These are phyloP conservation scores for Cynara cardunculus DNA, from an alignment of 129 eudicot genomes.

Conservation along the genomic window DNA sequence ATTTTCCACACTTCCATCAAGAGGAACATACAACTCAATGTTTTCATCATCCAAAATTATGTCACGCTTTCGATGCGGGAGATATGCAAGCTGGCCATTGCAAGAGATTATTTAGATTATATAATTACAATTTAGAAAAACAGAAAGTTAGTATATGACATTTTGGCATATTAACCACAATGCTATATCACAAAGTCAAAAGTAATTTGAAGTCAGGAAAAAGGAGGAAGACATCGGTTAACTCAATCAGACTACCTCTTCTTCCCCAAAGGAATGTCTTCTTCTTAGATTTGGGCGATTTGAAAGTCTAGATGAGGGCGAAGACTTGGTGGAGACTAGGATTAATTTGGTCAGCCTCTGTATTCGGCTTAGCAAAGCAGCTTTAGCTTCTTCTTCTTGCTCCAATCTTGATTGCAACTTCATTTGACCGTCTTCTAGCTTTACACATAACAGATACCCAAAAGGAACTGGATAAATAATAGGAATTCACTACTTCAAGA, in stretches of 20 bases:
- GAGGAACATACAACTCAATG: constrained; percentile 56
- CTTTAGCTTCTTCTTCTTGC: constrained; percentile 99
- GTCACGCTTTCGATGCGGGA: constrained; percentile 85
- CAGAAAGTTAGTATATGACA: background rate
- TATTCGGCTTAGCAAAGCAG: constrained; percentile 88
- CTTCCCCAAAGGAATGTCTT: constrained; percentile 98
- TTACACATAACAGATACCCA: constrained; percentile 33
- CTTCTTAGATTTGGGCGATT: constrained; percentile 67
- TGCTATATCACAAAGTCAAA: constrained; percentile 2
- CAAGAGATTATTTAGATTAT: constrained; percentile 5
- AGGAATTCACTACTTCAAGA: constrained; percentile 9
- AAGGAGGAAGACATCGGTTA: background rate
- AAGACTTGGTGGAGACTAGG: constrained; percentile 84
- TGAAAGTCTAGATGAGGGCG: constrained; percentile 70
- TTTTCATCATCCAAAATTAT: constrained; percentile 77
- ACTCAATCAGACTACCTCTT: constrained; percentile 53
- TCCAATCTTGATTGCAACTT: constrained; percentile 92
- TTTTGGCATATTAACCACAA: background rate
- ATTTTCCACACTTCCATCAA: constrained; percentile 59
- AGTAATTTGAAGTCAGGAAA: background rate
- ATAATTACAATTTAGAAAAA: background rate
- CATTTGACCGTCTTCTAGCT: constrained; percentile 97
- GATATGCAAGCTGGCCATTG: constrained; percentile 82
- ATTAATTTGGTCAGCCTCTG: constrained; percentile 92
- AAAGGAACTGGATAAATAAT: constrained; percentile 18